These are phyloP conservation scores for Colletotrichum trifolii DNA, from an alignment of 2,329 filamentous ascomycete genomes.

Conservation along the genomic window DNA sequence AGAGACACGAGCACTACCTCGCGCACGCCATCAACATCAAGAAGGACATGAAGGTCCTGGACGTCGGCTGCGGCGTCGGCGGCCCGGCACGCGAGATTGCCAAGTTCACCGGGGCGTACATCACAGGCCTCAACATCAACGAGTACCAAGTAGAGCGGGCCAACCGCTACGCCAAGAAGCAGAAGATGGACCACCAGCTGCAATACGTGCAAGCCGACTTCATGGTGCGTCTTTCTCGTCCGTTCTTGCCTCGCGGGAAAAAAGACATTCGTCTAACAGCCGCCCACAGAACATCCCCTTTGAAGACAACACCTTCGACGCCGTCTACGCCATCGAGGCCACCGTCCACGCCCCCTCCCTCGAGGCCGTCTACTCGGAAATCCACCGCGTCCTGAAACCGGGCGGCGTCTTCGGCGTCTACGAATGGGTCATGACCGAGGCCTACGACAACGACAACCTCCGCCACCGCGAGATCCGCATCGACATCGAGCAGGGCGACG, in stretches of 20 bases:
- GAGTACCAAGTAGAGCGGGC: slow-evolving; percentile 98
- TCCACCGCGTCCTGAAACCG: slow-evolving; percentile 94
- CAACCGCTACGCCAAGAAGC: slow-evolving; percentile 84
- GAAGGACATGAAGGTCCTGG: slow-evolving; percentile 88
- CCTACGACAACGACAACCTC: slow-evolving; percentile 89
- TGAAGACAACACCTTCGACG: slow-evolving; percentile 90
- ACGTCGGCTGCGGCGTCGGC: slow-evolving; percentile 97
- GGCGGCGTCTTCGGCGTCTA: slow-evolving; percentile 97
- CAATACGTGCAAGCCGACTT: slow-evolving; percentile 95
- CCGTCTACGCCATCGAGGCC: slow-evolving; percentile 96
- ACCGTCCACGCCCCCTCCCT: slow-evolving; percentile 94
- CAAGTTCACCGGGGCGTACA: slow-evolving; percentile 91
- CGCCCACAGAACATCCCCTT: slow-evolving; percentile 62
- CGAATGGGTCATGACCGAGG: slow-evolving; percentile 98
- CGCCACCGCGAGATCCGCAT: slow-evolving; percentile 90
- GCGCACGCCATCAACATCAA: slow-evolving; percentile 88
- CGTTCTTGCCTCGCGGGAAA: too few species aligned
- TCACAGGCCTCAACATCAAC: slow-evolving; percentile 96
- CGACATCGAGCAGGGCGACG: slow-evolving; percentile 94
- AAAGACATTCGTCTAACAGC: background rate
- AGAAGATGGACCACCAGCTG: slow-evolving; percentile 82
- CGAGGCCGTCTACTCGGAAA: slow-evolving; percentile 92
- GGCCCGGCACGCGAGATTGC: slow-evolving; percentile 95
- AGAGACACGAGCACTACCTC: slow-evolving; percentile 97
- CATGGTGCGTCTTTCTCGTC: slow-evolving; percentile 67